Base-by-base conservation (phyloP, 331 rosid species). In the Erythrophleum ivorense region DNA sequence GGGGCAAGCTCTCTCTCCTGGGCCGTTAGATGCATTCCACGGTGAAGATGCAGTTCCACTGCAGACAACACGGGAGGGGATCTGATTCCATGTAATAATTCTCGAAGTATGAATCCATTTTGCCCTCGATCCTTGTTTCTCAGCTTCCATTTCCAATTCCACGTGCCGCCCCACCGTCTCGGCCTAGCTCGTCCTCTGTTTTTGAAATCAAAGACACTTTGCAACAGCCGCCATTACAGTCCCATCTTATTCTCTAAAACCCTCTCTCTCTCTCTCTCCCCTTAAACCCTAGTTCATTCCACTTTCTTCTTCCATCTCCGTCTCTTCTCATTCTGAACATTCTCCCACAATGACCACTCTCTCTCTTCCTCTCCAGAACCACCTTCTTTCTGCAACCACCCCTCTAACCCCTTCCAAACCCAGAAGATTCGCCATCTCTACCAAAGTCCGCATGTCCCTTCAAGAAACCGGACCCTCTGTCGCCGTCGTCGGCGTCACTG, bases 401-500 rank as follows among this genome's bases (percentile, higher is more conserved):
- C 76, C 38, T 7, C 52, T 71, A 3, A 58, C 72, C 84, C 78
- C 55, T 2, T 40, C 87, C 87, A 84, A 45, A 5, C 60, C 84
- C 68, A 78, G 66, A 48, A 79, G 54, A 9, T 57, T 78, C 46
- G 55, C 81, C 2, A 16, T 41, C 6, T 83, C 90, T 9, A 34
- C 69, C 38, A 58, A 79, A 43, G 85, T 96, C 80, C 91, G 90
- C 13, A 93, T 96, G 98, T 87, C 97, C 1, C 91, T 93, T 70
- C 91, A 77, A 11, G 97, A 96, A 38, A 81, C 33, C 75, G 99
- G 81, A 0, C 99, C 99, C 1, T 88, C 99, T 5, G 33, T 95
- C 33, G 98, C 99, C 66, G 91, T 96, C 18, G 98, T 94, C 0
- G 99, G 99, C 4, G 99, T 93, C 71, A 93, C 99, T 52, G 99